A percentile compares a stretch with the other conserved stretches of the same genome.
Conservation (phyloP, 108 stramenopile species). For the Fistulifera pelliculosa region DNA sequence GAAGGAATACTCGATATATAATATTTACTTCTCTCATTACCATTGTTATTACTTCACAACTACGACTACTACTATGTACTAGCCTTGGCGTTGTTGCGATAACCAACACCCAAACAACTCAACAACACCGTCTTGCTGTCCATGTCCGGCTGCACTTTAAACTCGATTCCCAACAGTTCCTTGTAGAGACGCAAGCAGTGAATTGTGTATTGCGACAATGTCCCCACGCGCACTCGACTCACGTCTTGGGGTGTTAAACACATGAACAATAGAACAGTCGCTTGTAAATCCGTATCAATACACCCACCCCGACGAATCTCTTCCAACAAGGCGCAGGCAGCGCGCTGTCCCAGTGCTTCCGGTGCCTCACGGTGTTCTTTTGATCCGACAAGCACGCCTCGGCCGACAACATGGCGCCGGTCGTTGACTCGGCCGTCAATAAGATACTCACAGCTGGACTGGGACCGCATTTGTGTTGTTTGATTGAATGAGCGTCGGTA, state of each 20-base stretch:
- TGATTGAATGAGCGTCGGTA: conserved; percentile 81
- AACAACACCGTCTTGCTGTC: conserved; percentile 64
- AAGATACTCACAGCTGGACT: conserved; percentile 78
- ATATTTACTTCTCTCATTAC: too few species aligned
- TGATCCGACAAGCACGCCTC: conserved; percentile 62
- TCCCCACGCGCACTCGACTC: conserved; percentile 71
- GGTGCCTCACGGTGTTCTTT: conserved; percentile 58
- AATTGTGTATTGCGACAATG: conserved; percentile 65
- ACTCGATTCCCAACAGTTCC: conserved; percentile 74
- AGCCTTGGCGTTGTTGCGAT: conserved; percentile 77
- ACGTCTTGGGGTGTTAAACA: conserved; percentile 96
- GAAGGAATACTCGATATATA: too few species aligned
- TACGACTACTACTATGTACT: conserved; percentile 61
- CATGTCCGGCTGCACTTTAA: conserved; percentile 69
- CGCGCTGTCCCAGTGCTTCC: conserved; percentile 90
- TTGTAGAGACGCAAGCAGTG: conserved; percentile 76
- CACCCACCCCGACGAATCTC: conserved; percentile 91
- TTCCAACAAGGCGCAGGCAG: conserved; percentile 78
- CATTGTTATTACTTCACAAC: too few species aligned
- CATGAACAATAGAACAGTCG: conserved; percentile 89
- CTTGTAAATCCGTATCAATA: conserved; percentile 83
- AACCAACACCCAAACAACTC: conserved; percentile 84
- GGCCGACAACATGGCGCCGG: conserved; percentile 72
- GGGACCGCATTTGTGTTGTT: conserved; percentile 59
- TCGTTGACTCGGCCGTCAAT: conserved; percentile 85